Evolutionary conservation across 768 basidiomycete genomes (phyloP).

Genomic region (Coprinellus micaceus): DNA sequence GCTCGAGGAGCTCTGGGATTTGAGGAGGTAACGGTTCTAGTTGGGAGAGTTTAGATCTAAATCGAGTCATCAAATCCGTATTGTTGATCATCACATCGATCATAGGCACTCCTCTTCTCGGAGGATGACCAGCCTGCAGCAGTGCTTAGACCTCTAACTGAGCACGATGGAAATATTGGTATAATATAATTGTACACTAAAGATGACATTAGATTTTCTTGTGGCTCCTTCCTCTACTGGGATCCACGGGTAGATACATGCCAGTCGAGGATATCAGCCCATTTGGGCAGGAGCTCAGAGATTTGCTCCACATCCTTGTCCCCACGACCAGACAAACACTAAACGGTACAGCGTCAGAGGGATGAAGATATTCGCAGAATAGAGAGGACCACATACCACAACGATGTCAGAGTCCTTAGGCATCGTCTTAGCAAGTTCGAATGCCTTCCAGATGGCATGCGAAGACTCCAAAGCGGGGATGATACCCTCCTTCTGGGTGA

Average conservation of each 20-base stretch:
- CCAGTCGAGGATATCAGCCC: constrained; percentile 94
- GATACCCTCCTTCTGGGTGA: constrained; percentile 93
- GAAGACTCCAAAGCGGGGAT: constrained; percentile 96
- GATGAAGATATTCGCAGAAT: constrained; percentile 1
- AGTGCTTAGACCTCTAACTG: neutral
- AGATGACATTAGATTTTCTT: neutral
- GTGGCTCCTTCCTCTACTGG: neutral
- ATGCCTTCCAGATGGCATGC: constrained; percentile 93
- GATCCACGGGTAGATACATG: constrained; percentile 51
- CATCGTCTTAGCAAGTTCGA: constrained; percentile 79
- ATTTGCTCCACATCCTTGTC: constrained; percentile 99
- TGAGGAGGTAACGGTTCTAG: neutral
- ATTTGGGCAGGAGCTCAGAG: constrained; percentile 89
- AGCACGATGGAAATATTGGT: neutral
- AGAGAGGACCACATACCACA: constrained; percentile 56
- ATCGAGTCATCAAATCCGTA: neutral
- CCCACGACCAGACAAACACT: constrained; percentile 94
- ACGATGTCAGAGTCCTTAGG: constrained; percentile 85
- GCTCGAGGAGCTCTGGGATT: neutral
- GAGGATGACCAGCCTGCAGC: neutral
- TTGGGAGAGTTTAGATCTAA: neutral
- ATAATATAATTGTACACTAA: neutral
- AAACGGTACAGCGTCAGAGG: constrained; percentile 5
- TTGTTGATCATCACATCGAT: constrained; percentile 6
- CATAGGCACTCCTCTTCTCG: neutral